Evolutionary conservation across 1,139 yeast genomes (phyloP).

Genomic region (Debaryomyces sp.): DNA sequence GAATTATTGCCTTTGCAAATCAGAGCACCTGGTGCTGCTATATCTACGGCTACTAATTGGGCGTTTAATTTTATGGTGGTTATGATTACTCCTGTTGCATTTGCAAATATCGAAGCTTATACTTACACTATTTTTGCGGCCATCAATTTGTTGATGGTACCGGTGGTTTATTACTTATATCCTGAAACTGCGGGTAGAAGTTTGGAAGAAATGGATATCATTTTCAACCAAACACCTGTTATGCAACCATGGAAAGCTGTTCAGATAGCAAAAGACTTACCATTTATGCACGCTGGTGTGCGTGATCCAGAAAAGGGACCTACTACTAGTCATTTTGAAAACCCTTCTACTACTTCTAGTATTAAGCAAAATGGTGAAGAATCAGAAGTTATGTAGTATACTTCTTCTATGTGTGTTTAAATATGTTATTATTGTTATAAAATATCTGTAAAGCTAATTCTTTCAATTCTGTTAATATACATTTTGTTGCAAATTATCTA

Average conservation of each 20-base stretch:
- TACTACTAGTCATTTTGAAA: conserved; percentile 17
- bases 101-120: conserved; percentile 33
- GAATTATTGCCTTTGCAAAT: conserved; percentile 61
- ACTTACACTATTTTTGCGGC: conserved; percentile 43
- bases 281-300: conserved; percentile 23
- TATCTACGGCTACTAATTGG: conserved; percentile 50
- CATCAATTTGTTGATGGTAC: conserved; percentile 49
- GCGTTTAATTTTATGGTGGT: conserved; percentile 45
- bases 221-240: conserved; percentile 39
- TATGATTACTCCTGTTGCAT: conserved; percentile 48
- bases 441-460: not conserved
- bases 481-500: not conserved
- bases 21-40: conserved; percentile 56
- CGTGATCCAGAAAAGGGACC: not conserved
- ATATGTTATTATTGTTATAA: not conserved
- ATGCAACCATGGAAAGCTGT: conserved; percentile 42
- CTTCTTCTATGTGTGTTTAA: not conserved
- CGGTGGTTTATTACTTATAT: conserved; percentile 52
- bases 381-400: not conserved
- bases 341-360: not conserved
- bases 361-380: not conserved
- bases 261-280: conserved; percentile 36
- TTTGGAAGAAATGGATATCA: conserved; percentile 47
- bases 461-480: not conserved
- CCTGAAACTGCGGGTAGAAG: conserved; percentile 51